phyloP scores from a whole-genome alignment of 768 basidiomycete species.

The Fistulinella prunicolor region DNA sequence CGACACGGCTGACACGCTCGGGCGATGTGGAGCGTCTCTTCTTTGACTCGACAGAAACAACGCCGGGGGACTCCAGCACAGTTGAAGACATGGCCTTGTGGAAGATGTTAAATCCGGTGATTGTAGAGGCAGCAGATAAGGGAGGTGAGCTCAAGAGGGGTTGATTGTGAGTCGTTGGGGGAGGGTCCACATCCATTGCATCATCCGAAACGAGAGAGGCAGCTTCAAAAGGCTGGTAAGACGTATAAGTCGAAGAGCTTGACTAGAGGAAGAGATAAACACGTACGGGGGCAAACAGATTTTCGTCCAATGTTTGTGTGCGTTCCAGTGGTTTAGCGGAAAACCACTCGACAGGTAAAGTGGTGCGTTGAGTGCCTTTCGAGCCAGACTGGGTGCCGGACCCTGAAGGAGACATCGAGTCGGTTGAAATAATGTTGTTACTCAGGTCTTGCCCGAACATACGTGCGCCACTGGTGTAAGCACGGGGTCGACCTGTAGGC shows the following conservation, averaged over 20 bases:
- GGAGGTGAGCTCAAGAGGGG: conserved; percentile 37
- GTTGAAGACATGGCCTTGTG: conserved; percentile 52
- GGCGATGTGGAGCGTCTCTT: conserved; percentile 64
- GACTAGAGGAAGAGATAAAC: background rate
- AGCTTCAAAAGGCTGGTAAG: conserved; percentile 32
- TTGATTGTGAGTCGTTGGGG: conserved; percentile 38
- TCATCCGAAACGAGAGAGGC: conserved; percentile 51
- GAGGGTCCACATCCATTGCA: conserved; percentile 79
- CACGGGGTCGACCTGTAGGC: conserved; percentile 51
- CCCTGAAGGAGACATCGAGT: conserved; percentile 26
- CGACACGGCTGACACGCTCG: conserved; percentile 38
- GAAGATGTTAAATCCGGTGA: conserved; percentile 61
- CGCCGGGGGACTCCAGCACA: conserved; percentile 43
- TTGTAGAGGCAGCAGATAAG: conserved; percentile 50
- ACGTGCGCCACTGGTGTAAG: conserved; percentile 62
- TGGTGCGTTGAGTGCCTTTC: conserved; percentile 60
- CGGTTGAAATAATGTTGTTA: conserved; percentile 44
- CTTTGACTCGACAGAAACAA: conserved; percentile 40
- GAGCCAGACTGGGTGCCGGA: conserved; percentile 37
- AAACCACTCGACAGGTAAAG: conserved; percentile 64
- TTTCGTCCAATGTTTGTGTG: conserved; percentile 24
- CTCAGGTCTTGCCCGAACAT: conserved; percentile 75
- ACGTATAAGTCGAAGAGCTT: conserved; percentile 12
- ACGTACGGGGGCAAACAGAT: conserved; percentile 30
- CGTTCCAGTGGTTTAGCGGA: conserved; percentile 20